Percentiles rank a stretch among this genome's conserved stretches.
Evolutionary conservation across 345 rosid genomes (phyloP).

Genomic region (Lepidium didymum): DNA sequence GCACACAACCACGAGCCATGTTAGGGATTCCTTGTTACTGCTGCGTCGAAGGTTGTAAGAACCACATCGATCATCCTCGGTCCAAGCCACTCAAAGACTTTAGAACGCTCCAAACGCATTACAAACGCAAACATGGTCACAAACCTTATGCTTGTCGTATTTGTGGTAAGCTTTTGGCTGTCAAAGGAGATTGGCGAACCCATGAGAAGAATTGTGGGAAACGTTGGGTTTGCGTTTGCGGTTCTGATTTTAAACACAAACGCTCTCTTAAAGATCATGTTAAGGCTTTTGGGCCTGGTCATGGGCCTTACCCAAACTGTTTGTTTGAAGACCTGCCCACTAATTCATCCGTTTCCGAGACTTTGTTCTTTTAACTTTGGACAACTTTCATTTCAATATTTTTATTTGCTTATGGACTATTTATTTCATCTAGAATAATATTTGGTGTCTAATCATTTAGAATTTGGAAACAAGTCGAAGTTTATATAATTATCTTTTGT

Average conservation of each 20-base stretch:
- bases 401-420: neutral
- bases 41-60: slow-evolving; percentile 75
- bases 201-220: slow-evolving; percentile 92
- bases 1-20: slow-evolving; percentile 65
- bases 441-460: neutral
- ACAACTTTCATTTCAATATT: neutral
- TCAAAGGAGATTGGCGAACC: slow-evolving; percentile 88
- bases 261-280: slow-evolving; percentile 84
- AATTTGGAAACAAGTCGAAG: neutral
- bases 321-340: slow-evolving; percentile 17
- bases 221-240: slow-evolving; percentile 85
- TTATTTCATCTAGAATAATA: neutral
- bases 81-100: slow-evolving; percentile 81
- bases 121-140: slow-evolving; percentile 75
- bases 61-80: slow-evolving; percentile 69
- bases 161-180: slow-evolving; percentile 75
- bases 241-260: slow-evolving; percentile 90
- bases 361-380: slow-evolving; percentile 3
- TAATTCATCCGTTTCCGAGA: slow-evolving; percentile 15
- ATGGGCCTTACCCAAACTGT: slow-evolving; percentile 41
- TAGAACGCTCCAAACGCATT: slow-evolving; percentile 78
- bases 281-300: slow-evolving; percentile 66
- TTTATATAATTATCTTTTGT: neutral
- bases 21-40: slow-evolving; percentile 77
- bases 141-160: slow-evolving; percentile 65